Base-by-base conservation (phyloP, 2,329 filamentous ascomycete species). In the Magnaporthiopsis incrustans region DNA sequence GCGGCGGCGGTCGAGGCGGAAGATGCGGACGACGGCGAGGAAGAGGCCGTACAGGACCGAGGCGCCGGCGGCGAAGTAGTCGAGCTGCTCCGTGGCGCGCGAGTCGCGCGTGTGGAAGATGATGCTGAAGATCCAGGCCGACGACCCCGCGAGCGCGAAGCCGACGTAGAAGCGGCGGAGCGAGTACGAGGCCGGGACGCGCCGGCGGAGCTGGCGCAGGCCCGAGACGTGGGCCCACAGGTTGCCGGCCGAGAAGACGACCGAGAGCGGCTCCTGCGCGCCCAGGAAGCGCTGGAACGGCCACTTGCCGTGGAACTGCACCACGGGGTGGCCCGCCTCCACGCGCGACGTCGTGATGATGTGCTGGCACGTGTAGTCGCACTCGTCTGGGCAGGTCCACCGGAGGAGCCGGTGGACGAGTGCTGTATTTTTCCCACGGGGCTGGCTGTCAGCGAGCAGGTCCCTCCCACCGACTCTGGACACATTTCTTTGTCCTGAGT, bases 251-350 rank as follows among this genome's bases (percentile, higher is more conserved):
- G 91, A 96, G 82, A 97, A 99, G 72, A 97, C 81, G 69, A 98
- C 94, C 62, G 89, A 92, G 75, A 93, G 92, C 65, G 94, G 92
- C 79, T 99, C 95, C 78, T 99, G 95, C 80, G 97, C 89, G 75
- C 95, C 95, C 63, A 96, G 77, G 72, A 97, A 84, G 69, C 95
- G 90, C 75, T 88, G 82, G 78, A 99, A 99, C 56, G 95, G 95
- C 95, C 95, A 99, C 84, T 99, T 99, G 38, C 95, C 95, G 79
- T 99, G 92, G 81, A 93, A 99, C 78, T 99, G 95, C 64, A 94
- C 88, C 61, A 97, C 77, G 14, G 87, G 84, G 35, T 86, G 84
- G 66, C 86, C 83, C 67, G 84, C 80, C 32, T 84, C 79, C 68
- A 92, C 77, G 67, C 94, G 91, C 65, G 79, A 78, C 70, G 85